These are phyloP conservation scores for Coemansia furcata DNA, from an alignment of 192 early-diverging fungal species.

Conservation along the genomic window DNA sequence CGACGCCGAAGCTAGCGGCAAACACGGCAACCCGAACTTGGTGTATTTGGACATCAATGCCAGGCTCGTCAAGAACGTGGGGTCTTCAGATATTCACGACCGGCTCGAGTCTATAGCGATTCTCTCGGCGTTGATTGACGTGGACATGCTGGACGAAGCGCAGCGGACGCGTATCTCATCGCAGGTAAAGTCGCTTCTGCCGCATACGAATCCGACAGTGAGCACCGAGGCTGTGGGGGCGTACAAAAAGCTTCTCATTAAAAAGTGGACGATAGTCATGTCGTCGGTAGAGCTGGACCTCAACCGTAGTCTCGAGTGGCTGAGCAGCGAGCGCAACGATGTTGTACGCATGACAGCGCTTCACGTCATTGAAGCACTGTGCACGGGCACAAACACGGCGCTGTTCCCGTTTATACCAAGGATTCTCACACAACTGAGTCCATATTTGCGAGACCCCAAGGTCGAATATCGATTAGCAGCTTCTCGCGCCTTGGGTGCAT, in stretches of 20 bases:
- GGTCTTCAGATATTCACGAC: conserved; percentile 9
- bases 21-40: conserved; percentile 19
- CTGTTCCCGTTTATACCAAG: conserved; percentile 78
- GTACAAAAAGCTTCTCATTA: conserved; percentile 19
- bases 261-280: conserved; percentile 14
- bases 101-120: conserved; percentile 22
- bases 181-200: conserved; percentile 15
- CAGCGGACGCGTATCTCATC: conserved; percentile 25
- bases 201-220: conserved; percentile 7
- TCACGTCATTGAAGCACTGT: conserved; percentile 20
- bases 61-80: conserved; percentile 4
- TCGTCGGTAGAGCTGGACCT: conserved; percentile 17
- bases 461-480: conserved; percentile 77
- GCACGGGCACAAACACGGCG: conserved; percentile 57
- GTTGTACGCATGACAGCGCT: conserved; percentile 26
- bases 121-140: conserved; percentile 12
- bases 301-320: conserved; percentile 29
- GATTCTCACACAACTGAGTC: conserved; percentile 86
- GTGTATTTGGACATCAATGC: conserved; percentile 20
- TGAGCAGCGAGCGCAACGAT: conserved; percentile 12
- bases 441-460: conserved; percentile 75
- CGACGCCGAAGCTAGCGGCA: conserved; percentile 19
- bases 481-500: conserved; percentile 74
- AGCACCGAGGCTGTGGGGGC: conserved; percentile 19
- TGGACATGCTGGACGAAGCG: conserved; percentile 19